Base-by-base conservation (phyloP, 345 rosid genomes). In the Salix suchowensis region DNA sequence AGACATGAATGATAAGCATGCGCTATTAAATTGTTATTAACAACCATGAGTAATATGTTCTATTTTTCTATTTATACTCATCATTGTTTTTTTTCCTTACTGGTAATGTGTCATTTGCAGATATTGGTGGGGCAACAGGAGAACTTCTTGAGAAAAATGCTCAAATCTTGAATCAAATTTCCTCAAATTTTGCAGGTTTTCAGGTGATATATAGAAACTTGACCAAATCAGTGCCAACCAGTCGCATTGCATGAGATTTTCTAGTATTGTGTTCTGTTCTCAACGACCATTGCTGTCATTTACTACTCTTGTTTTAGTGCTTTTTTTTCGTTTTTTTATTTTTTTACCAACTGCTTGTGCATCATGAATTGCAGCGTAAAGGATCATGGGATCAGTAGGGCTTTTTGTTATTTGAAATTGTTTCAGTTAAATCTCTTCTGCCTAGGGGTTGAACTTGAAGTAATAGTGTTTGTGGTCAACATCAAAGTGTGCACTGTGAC, bases 81-180 rank as follows among this genome's bases (percentile, higher is more conserved):
- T 67, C 67, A 9, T 12, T 54, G 13, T 40, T 12, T 74, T 60
- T 19, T 21, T 46, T 13, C 72, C 74, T 75, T 75, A 66, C n/a
- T 58, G 30, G 40, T 67, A 10, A 8, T 67, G 4, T 78, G 16
- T 70, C 32, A 46, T 74, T 82, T 86, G 72, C 89, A 92, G 97
- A 85, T 74, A 92, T 92, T 74, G 94, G 94, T 75, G 94, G 94
- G 78, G 81, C 82, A 58, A 87, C 87, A 3, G 92, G 92, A 78
- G 91, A 91, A 77, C 91, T 92, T 80, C 88, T 92, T 46, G 94
- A 89, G 85, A 88, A 91, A 83, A 91, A 88, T 84, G 79, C 94
- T 66, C 92, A 92, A 64, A 85, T 91, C 84, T 87, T 92, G 72
- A 86, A 82, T 82, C 96, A 89, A 87, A 85, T 91, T 68, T 86